Evolutionary conservation across 495 filamentous ascomycete species (phyloP), one percentile per base, ranked within the genome.

Genomic region (Penicillium paradoxum): DNA sequence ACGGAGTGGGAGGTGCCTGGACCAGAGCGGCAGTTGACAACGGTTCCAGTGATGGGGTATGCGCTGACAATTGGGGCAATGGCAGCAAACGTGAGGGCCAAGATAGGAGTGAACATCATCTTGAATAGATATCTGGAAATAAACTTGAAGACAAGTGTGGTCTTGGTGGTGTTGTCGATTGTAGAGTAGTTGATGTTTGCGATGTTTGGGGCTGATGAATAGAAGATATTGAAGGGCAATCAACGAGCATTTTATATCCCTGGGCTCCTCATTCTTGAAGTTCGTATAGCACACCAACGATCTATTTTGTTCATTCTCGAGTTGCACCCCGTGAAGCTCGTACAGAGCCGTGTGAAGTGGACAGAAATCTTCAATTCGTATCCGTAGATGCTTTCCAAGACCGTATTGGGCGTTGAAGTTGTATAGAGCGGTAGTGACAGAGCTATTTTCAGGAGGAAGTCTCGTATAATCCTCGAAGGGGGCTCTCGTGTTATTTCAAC

Each of bases 1-100:
- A 59, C 48, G 1, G 43, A 33, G 57, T 59, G 33, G 24, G 44
- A 53, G 30, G 57, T 56, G 15, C 57, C 57, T 7, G 57, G 57
- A 8, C 57, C 57, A 1, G 57, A 56, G 45, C 53, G 57, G 30
- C 57, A 59, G 49, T 59, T 46, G 24, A 59, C 47, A 6, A 10
- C 33, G 24, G 41, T 33, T 4, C 42, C 43, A 15, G 43, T 53
- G 43, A 59, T 50, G 22, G 48, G 54, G 13, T 57, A 57, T 18
- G 42, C 57, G 29, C 25, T 60, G 45, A 38, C 45, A 10, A 56
- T n/a, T 6, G 57, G 53, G 0, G 50, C 21, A 14, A 55, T 22
- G 14, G 47, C 24, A 7, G 46, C 39, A 8, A 56, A 22, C 6
- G 57, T 32, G 8, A 60, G 39, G 21, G 57, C 49, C 19, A 57